Base-by-base conservation (phyloP, 352 stramenopile species). In the Phytophthora pseudosyringae region DNA sequence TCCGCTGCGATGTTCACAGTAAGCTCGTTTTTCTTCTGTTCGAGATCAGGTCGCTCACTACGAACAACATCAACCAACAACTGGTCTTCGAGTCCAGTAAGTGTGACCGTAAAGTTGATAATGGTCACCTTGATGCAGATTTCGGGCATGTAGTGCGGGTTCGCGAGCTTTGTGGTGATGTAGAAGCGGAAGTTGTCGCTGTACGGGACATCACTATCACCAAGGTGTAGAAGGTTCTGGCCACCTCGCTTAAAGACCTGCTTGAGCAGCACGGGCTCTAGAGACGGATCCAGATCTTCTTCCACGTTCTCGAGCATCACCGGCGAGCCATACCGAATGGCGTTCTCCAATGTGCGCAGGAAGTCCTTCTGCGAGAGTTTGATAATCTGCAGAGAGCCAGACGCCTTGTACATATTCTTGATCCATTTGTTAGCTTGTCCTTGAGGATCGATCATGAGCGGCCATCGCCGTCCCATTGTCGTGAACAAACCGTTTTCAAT, bases 61-160 rank as follows among this genome's bases (percentile, higher is more conserved):
- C 86, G 83, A 18, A 98, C 91, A 4, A 98, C 91, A 59, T 98
- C 91, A 6, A 98, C 93, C 3, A 98, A 71, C 25, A 98, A 69
- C 61, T 98, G 94, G 51, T 98, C 94, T 45, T 98, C 93, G 0
- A 98, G 71, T 1, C 94, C 94, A 6, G 83, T 91, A 41, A 97
- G 76, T 8, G 94, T 98, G 21, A 98, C 93, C 1, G 94, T 98
- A 43, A 98, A 98, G 72, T 98, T 98, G 63, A 98, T 95, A 29
- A 98, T 78, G 2, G 93, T 98, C 18, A 97, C 93, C 73, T 98
- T 98, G 69, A 97, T 97, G 62, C 93, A 98, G 53, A 98, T 90
- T 57, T 98, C 94, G 15, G 94, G 93, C 86, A 98, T 95, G 75
- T 98, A 98, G 52, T 98, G 89, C 32, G 94, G 94, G 57, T 98